phyloP scores from a whole-genome alignment of 192 early-diverging fungal species.

The Lobosporangium transversale region DNA sequence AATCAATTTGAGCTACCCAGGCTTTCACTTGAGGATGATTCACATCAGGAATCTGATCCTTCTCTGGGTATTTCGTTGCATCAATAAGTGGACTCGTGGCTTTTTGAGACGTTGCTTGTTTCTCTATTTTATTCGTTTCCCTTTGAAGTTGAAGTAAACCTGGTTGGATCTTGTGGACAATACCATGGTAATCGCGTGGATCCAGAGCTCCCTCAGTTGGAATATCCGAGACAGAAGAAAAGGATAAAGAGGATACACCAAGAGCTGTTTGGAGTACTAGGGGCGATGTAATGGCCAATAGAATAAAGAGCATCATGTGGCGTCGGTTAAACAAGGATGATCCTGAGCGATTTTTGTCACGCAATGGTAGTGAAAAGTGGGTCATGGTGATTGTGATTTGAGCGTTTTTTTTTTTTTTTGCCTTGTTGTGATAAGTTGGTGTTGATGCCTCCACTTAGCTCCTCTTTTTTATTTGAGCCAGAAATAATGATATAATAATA shows the following conservation, averaged over 20 bases:
- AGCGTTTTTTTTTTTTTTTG: not conserved
- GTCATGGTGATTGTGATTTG: not conserved
- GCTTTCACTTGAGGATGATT: constrained; percentile 45
- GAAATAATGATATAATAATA: not conserved
- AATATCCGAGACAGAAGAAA: not conserved
- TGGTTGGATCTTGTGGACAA: constrained; percentile 3
- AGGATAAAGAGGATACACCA: not conserved
- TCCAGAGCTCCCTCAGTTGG: constrained; percentile 5
- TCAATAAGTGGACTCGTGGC: constrained; percentile 14
- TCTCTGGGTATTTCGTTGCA: constrained; percentile 18
- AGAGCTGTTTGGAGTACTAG: not conserved
- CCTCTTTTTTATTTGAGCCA: not conserved
- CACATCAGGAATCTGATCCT: constrained; percentile 48
- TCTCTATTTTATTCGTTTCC: not conserved
- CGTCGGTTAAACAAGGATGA: not conserved
- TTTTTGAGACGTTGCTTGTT: not conserved
- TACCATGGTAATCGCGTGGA: constrained; percentile 28
- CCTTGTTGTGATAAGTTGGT: too few species aligned
- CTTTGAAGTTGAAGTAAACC: not conserved
- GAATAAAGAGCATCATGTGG: not conserved
- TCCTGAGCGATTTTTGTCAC: not conserved
- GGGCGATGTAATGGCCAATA: constrained; percentile 17
- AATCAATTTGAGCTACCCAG: constrained; percentile 45
- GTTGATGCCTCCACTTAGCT: not conserved
- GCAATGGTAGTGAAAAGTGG: not conserved